Conservation (phyloP, 2,329 filamentous ascomycete species). For the Truncatella angustata region DNA sequence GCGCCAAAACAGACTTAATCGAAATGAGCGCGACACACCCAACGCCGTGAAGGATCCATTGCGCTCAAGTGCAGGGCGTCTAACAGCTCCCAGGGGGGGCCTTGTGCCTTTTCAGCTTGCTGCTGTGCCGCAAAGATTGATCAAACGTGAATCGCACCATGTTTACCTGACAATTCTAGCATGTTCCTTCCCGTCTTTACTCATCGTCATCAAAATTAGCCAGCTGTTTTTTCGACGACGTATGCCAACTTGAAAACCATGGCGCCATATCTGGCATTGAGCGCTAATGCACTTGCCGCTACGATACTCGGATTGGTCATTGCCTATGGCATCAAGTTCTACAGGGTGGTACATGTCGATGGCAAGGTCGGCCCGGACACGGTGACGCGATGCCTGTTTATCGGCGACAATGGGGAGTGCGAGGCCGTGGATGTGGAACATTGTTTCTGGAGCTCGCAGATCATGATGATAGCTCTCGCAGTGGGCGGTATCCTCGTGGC, state of each 20-base stretch:
- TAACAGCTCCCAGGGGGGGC: too few relatives aligned
- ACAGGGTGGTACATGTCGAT: background rate
- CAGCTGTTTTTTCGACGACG: background rate
- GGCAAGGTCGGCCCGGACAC: background rate
- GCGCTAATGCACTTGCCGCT: background rate
- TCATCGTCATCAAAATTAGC: too few relatives aligned
- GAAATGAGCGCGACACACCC: background rate
- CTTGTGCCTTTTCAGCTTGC: background rate
- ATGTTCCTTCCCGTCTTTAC: background rate
- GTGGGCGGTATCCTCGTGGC: background rate
- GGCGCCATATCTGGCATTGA: background rate
- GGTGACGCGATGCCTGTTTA: background rate
- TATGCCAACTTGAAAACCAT: background rate
- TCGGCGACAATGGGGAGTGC: background rate
- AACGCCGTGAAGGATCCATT: background rate
- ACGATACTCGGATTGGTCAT: slow-evolving; percentile 1
- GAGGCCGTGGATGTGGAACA: background rate
- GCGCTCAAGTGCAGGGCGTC: background rate
- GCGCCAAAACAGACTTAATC: background rate
- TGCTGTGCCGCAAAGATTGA: background rate
- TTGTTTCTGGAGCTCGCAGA: background rate
- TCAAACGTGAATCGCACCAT: background rate
- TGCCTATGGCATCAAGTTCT: background rate
- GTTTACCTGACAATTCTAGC: background rate
- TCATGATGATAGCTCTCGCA: background rate